Conservation (phyloP, 2,329 filamentous ascomycete genomes). For the Cladosporium oxysporum region DNA sequence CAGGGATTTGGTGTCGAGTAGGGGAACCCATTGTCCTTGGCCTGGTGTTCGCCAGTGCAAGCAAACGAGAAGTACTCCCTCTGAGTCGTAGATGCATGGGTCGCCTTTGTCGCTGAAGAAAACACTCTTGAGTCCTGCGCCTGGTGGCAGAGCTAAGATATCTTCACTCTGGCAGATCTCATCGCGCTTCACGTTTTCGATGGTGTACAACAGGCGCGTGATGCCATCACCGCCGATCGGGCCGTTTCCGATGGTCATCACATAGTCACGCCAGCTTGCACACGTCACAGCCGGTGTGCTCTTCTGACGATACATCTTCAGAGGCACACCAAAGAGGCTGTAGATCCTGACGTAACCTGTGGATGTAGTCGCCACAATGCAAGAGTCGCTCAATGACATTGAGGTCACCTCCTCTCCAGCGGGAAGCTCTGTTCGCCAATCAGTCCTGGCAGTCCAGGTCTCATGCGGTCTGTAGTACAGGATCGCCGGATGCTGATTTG, state of each 20-base stretch:
- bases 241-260: constrained; percentile 94
- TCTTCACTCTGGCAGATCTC: constrained; percentile 96
- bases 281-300: constrained; percentile 88
- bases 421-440: constrained; percentile 89
- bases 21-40: constrained; percentile 85
- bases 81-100: constrained; percentile 93
- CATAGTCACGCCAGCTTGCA: constrained; percentile 91
- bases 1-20: constrained; percentile 85
- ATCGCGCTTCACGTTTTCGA: constrained; percentile 91
- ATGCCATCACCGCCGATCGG: constrained; percentile 76
- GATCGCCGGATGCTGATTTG: constrained; percentile 66
- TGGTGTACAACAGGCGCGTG: constrained; percentile 80
- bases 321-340: constrained; percentile 87
- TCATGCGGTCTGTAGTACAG: constrained; percentile 98
- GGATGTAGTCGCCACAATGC: constrained; percentile 84
- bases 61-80: constrained; percentile 82
- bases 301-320: constrained; percentile 88
- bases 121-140: constrained; percentile 72
- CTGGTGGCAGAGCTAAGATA: constrained; percentile 77
- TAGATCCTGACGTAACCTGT: constrained; percentile 89
- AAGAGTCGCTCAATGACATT: constrained; percentile 88
- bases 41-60: constrained; percentile 87
- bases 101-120: constrained; percentile 96
- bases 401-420: constrained; percentile 82
- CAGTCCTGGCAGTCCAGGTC: constrained; percentile 86